Evolutionary conservation across 805 yeast species (phyloP).

Genomic region (Wickerhamomyces kurtzmanii): DNA sequence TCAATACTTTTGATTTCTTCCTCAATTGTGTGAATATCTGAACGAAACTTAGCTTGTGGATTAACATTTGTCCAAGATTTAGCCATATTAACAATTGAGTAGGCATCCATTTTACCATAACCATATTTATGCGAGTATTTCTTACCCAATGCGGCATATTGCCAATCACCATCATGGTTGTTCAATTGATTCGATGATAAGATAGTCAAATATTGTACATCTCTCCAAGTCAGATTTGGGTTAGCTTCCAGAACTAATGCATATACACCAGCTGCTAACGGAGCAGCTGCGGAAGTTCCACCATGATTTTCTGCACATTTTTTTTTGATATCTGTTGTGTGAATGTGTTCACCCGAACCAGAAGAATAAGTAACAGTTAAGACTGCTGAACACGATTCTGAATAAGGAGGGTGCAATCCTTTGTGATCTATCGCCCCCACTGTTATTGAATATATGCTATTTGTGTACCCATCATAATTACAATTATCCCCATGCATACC

Average conservation of each 20-base stretch:
- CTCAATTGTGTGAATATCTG: slow-evolving; percentile 20
- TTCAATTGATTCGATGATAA: slow-evolving; percentile 61
- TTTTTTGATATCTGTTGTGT: slow-evolving; percentile 71
- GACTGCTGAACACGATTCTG: slow-evolving; percentile 93
- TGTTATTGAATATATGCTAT: slow-evolving; percentile 88
- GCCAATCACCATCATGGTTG: slow-evolving; percentile 64
- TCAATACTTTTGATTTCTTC: slow-evolving; percentile 10
- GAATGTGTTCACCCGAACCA: slow-evolving; percentile 83
- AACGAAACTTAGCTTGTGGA: slow-evolving; percentile 74
- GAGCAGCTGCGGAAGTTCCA: slow-evolving; percentile 99
- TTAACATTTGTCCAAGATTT: slow-evolving; percentile 74
- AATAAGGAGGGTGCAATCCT: slow-evolving; percentile 80
- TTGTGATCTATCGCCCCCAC: slow-evolving; percentile 87
- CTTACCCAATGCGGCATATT: slow-evolving; percentile 54
- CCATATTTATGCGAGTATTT: slow-evolving; percentile 83
- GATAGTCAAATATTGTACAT: slow-evolving; percentile 77
- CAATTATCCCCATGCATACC: slow-evolving; percentile 78
- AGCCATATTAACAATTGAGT: slow-evolving; percentile 61
- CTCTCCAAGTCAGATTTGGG: slow-evolving; percentile 91
- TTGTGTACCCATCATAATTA: slow-evolving; percentile 95
- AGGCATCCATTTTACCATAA: slow-evolving; percentile 86
- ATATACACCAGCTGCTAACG: slow-evolving; percentile 93
- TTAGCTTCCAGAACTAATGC: slow-evolving; percentile 75
- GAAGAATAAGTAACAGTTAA: slow-evolving; percentile 90
- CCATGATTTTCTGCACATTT: slow-evolving; percentile 74